Percentiles rank a stretch among this genome's conserved stretches.
Conservation (phyloP, 495 filamentous ascomycete species). For the Durotheca rogersii region DNA sequence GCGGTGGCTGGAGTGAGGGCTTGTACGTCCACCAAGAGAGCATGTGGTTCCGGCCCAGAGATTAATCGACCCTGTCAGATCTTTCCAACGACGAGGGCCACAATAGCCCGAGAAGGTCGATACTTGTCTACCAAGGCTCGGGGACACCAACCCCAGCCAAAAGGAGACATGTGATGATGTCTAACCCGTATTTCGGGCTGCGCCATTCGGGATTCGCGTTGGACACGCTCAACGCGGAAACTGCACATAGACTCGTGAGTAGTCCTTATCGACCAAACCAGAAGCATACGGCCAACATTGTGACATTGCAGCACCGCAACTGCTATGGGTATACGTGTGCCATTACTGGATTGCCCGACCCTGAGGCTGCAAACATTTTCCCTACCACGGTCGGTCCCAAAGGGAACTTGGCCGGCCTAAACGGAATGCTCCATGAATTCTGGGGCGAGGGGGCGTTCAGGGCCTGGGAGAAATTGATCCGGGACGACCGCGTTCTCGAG, state of each 20-base stretch:
- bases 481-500: not conserved
- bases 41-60: not conserved
- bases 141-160: not conserved
- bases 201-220: no score
- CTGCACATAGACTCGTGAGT: not conserved
- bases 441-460: not conserved
- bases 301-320: not conserved
- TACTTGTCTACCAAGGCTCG: not conserved
- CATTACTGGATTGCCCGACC: not conserved
- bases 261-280: not conserved
- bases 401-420: not conserved
- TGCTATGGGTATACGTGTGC: not conserved
- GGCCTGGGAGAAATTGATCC: not conserved
- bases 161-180: no score
- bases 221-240: not conserved
- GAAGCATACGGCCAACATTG: not conserved
- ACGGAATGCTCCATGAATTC: not conserved
- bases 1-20: not conserved
- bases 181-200: no score
- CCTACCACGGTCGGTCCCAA: not conserved
- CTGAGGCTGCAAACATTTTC: not conserved
- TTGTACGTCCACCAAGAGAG: not conserved
- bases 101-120: not conserved
- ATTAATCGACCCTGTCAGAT: not conserved
- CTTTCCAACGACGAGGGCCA: not conserved